Evolutionary conservation across 2,329 filamentous ascomycete genomes (phyloP).

Genomic region (Monascus ruber): DNA sequence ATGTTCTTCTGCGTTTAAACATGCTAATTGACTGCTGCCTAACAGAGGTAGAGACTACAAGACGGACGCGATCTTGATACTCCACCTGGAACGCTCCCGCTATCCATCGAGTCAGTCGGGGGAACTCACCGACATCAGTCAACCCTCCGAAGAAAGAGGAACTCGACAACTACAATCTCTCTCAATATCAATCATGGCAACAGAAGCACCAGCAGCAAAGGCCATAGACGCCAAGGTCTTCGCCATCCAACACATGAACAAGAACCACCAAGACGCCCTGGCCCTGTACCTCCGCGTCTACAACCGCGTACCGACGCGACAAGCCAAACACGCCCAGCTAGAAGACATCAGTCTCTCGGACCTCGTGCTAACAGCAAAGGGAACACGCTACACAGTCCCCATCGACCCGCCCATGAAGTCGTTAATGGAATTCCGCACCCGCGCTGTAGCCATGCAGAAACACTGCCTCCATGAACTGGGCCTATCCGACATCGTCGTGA

Average conservation of each 20-base stretch:
- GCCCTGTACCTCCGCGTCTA: constrained; percentile 68
- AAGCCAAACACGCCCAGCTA: constrained; percentile 49
- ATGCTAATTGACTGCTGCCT: too few species aligned
- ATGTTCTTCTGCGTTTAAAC: too few species aligned
- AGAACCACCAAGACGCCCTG: constrained; percentile 64
- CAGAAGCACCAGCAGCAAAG: too few species aligned
- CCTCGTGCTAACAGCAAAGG: constrained; percentile 50
- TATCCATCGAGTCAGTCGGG: too few species aligned
- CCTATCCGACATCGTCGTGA: constrained; percentile 45
- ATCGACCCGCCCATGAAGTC: constrained; percentile 60
- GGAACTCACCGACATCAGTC: too few species aligned
- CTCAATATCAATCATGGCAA: too few species aligned
- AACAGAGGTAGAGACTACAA: too few species aligned
- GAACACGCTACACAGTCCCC: constrained; percentile 41
- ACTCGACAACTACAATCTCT: too few species aligned
- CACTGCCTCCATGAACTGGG: constrained; percentile 49
- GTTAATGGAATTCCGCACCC: constrained; percentile 55
- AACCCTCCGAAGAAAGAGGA: too few species aligned
- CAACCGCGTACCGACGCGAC: constrained; percentile 43
- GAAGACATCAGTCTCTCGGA: constrained; percentile 52
- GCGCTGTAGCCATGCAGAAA: constrained; percentile 62
- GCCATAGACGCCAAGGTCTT: constrained; percentile 38
- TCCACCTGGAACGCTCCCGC: too few species aligned
- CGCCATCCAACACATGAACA: constrained; percentile 78
- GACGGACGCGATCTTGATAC: too few species aligned